phyloP scores from a whole-genome alignment of 1,139 yeast genomes.

The Yamadazyma sp. region DNA sequence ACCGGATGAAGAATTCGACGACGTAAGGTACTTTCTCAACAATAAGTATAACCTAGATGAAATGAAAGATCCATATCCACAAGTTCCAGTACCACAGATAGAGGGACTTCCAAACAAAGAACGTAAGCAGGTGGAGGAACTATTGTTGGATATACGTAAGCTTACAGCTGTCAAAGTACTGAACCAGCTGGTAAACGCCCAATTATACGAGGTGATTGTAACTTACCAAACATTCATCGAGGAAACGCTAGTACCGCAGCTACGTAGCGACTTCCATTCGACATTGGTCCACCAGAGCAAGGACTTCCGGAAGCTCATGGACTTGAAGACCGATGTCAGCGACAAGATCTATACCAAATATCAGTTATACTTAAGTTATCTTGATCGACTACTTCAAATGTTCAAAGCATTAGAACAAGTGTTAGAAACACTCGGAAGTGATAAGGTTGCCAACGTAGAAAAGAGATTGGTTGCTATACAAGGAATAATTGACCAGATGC shows the following conservation, averaged over 20 bases:
- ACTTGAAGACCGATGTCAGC: conserved; percentile 13
- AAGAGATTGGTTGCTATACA: conserved; percentile 11
- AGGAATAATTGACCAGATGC: conserved; percentile 4
- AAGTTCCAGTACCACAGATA: not conserved
- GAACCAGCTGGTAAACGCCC: conserved; percentile 22
- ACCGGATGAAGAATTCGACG: conserved; percentile 13
- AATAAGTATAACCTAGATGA: conserved; percentile 16
- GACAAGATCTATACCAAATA: conserved; percentile 19
- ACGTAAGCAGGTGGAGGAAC: conserved; percentile 18
- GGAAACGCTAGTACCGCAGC: conserved; percentile 28
- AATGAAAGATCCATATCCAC: conserved; percentile 5
- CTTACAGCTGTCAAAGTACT: conserved; percentile 21
- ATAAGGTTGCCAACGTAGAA: conserved; percentile 10
- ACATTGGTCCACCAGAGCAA: not conserved
- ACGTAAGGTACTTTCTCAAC: conserved; percentile 17
- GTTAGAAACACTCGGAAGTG: conserved; percentile 10
- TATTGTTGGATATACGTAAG: conserved; percentile 27
- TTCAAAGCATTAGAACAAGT: conserved; percentile 12
- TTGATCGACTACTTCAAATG: conserved; percentile 13
- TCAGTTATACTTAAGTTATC: conserved; percentile 13
- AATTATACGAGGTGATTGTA: conserved; percentile 22
- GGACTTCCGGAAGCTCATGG: conserved; percentile 14
- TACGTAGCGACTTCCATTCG: conserved; percentile 22
- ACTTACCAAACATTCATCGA: conserved; percentile 31
- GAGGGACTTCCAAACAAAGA: conserved; percentile 6